These are phyloP conservation scores for Gypsophila paniculata DNA, from an alignment of 179 eudicot genomes.

Conservation along the genomic window DNA sequence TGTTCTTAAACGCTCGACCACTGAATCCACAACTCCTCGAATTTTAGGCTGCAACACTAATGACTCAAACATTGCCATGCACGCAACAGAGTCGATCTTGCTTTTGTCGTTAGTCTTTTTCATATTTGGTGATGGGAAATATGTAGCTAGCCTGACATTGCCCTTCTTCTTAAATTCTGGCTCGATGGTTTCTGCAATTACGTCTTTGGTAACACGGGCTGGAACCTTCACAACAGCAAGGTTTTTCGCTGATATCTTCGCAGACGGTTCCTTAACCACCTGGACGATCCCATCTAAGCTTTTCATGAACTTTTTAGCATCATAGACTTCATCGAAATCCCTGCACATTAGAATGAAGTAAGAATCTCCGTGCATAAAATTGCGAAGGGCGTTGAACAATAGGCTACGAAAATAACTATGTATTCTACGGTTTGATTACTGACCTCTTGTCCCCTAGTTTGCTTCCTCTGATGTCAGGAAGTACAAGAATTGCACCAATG, in stretches of 20 bases:
- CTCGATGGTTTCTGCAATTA: slow-evolving; percentile 58
- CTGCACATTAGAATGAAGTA: slow-evolving; percentile 35
- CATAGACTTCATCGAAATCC: slow-evolving; percentile 78
- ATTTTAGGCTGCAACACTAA: slow-evolving; percentile 71
- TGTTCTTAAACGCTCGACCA: slow-evolving; percentile 72
- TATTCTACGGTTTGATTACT: slow-evolving; percentile 16
- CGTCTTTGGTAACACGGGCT: slow-evolving; percentile 60
- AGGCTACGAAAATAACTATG: background rate
- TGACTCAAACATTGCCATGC: slow-evolving; percentile 86
- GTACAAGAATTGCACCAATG: slow-evolving; percentile 87
- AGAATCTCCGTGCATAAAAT: background rate
- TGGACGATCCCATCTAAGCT: slow-evolving; percentile 81
- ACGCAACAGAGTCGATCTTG: slow-evolving; percentile 50
- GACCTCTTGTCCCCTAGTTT: slow-evolving; percentile 80
- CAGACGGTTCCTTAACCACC: slow-evolving; percentile 60
- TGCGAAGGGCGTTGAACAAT: background rate
- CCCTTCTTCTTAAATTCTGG: slow-evolving; percentile 63
- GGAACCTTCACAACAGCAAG: slow-evolving; percentile 86
- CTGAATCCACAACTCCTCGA: slow-evolving; percentile 75
- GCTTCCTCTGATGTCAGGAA: slow-evolving; percentile 94
- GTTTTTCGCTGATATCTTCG: slow-evolving; percentile 45
- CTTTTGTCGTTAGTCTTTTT: slow-evolving; percentile 42
- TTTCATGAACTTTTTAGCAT: slow-evolving; percentile 57
- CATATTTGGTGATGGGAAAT: slow-evolving; percentile 86
- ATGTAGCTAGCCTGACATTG: slow-evolving; percentile 77